Percentiles rank a stretch among this genome's conserved stretches.
phyloP scores from a whole-genome alignment of 768 basidiomycete genomes.

The Hericium erinaceus region DNA sequence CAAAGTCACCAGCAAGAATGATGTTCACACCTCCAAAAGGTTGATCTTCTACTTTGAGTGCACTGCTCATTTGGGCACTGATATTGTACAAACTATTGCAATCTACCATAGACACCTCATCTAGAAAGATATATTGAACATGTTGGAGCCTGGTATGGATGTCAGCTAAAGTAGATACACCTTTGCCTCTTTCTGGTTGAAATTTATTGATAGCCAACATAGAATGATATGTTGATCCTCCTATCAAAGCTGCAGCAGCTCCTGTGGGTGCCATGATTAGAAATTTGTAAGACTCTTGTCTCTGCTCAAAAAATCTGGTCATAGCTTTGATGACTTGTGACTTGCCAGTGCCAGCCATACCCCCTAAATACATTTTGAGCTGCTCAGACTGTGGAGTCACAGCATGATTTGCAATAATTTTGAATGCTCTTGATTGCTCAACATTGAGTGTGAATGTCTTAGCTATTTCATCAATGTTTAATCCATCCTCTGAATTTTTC shows the following conservation, averaged over 20 bases:
- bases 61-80: conserved; percentile 15
- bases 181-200: not conserved
- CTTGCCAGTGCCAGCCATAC: conserved; percentile 18
- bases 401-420: conserved; percentile 14
- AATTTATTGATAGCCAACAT: conserved; percentile 3
- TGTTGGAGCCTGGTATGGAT: conserved; percentile 9
- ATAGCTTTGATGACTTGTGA: conserved; percentile 10
- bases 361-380: conserved; percentile 7
- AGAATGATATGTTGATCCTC: conserved; percentile 18
- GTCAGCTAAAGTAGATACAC: not conserved
- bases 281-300: conserved; percentile 5
- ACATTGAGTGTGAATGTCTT: conserved; percentile 6
- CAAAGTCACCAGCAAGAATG: conserved; percentile 40
- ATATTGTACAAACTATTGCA: conserved; percentile 21
- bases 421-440: conserved; percentile 15
- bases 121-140: conserved; percentile 32
- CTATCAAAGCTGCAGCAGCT: conserved; percentile 9
- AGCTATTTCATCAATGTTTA: not conserved
- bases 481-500: not conserved
- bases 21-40: conserved; percentile 32
- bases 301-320: conserved; percentile 5
- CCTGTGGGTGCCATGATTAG: conserved; percentile 15
- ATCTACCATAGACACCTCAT: conserved; percentile 36
- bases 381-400: not conserved
- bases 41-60: conserved; percentile 7